These are phyloP conservation scores for Pseudogymnoascus sp. DNA, from an alignment of 2,329 filamentous ascomycete species.

Conservation along the genomic window DNA sequence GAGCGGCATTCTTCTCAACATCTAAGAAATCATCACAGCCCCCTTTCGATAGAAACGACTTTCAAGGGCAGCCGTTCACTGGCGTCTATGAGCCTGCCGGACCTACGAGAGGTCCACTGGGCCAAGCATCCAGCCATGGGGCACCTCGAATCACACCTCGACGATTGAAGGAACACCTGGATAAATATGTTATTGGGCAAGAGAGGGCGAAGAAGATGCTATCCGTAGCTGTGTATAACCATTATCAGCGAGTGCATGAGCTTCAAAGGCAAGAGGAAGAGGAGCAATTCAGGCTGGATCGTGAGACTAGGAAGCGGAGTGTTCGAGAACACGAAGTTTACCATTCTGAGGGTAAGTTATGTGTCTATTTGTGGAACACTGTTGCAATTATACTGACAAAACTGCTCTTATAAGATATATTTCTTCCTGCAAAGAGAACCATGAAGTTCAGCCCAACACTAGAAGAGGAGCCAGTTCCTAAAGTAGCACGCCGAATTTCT, in stretches of 20 bases:
- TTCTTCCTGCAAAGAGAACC: background rate
- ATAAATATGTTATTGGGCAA: slow-evolving; percentile 94
- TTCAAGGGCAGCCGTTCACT: slow-evolving; percentile 54
- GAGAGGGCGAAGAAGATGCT: slow-evolving; percentile 91
- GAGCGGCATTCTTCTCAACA: slow-evolving; percentile 27
- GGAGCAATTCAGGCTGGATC: slow-evolving; percentile 56
- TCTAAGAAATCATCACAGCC: slow-evolving; percentile 28
- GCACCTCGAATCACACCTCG: slow-evolving; percentile 57
- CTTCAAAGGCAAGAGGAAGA: slow-evolving; percentile 70
- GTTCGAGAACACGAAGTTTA: background rate
- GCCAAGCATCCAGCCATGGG: slow-evolving; percentile 40
- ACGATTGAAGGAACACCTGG: slow-evolving; percentile 78
- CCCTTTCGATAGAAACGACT: slow-evolving; percentile 46
- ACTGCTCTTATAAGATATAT: background rate
- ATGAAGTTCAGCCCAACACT: background rate
- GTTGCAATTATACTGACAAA: background rate
- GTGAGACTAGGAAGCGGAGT: slow-evolving; percentile 45
- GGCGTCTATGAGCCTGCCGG: slow-evolving; percentile 54
- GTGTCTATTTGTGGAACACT: background rate
- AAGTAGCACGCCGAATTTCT: background rate
- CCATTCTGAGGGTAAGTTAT: background rate
- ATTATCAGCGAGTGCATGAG: slow-evolving; percentile 82
- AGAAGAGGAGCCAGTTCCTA: background rate
- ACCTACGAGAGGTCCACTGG: slow-evolving; percentile 55
- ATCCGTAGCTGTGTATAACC: slow-evolving; percentile 89